Percentiles rank a stretch among this genome's conserved stretches.
phyloP scores from a whole-genome alignment of 2,329 filamentous ascomycete genomes.

The Cryphonectria radicalis region DNA sequence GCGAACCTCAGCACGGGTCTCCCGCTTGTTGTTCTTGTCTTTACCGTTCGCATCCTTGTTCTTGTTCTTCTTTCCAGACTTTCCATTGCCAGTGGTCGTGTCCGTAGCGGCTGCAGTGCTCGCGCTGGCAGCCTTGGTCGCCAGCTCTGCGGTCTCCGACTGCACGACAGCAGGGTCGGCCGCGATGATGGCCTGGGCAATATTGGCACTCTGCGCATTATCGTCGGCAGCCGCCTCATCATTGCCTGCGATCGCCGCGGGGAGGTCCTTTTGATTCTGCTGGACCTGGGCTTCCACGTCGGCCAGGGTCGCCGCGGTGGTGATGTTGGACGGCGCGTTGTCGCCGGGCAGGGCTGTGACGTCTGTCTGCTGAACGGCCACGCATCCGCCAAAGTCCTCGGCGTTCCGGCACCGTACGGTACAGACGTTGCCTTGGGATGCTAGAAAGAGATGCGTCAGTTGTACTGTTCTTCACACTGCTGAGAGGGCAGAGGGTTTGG shows the following conservation, averaged over 20 bases:
- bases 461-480: neutral
- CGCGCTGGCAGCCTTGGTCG: conserved; percentile 10
- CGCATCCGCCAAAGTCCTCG: conserved; percentile 56
- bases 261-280: conserved; percentile 54
- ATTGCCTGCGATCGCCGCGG: conserved; percentile 48
- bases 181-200: conserved; percentile 20
- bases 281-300: conserved; percentile 51
- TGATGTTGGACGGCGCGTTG: conserved; percentile 49
- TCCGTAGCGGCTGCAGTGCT: neutral
- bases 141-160: conserved; percentile 9
- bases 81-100: neutral
- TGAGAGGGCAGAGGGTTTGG: neutral
- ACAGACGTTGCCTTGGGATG: conserved; percentile 59
- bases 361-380: conserved; percentile 57
- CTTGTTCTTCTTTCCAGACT: neutral
- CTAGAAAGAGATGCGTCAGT: conserved; percentile 34
- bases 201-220: conserved; percentile 32
- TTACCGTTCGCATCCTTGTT: neutral
- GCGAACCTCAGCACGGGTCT: neutral
- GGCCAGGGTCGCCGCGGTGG: conserved; percentile 48
- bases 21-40: conserved; percentile 14
- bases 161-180: conserved; percentile 17
- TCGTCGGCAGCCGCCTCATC: conserved; percentile 40
- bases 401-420: conserved; percentile 60
- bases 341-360: conserved; percentile 36